Evolutionary conservation across 345 rosid species (phyloP), one percentile per base, ranked within the genome.

Genomic region (Durio zibethinus): DNA sequence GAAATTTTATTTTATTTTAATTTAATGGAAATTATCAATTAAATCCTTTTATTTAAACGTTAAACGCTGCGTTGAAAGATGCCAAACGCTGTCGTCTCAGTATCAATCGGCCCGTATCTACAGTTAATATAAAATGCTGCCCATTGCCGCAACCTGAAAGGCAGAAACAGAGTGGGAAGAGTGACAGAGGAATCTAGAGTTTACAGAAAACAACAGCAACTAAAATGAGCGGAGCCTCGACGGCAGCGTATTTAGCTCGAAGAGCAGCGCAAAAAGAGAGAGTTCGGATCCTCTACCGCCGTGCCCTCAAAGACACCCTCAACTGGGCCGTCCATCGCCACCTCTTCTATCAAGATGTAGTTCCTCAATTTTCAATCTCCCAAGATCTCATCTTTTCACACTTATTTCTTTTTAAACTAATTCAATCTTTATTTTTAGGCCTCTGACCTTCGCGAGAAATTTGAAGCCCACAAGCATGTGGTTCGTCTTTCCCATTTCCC

Each of bases 311-410:
- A 82, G 98, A 96, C 79, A 89, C 92, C 56, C 97, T 96, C 60
- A 92, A 92, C 85, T 93, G 99, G 98, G 97, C 97, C 73, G 99
- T 96, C 53, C 98, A 91, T 86, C 97, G 97, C 83, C 94, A 92
- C 80, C 93, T 93, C 79, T 96, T 96, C 84, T 93, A 93, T 79
- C 77, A 81, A 57, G 98, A 96, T 71, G 99, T 92, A 87, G 21
- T 20, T 40, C 56, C 77, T 45, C 52, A 14, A 67, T 38, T 12
- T 23, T 33, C 43, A 5, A 25, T 75, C 35, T 73, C 54, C 76
- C 60, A 25, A 50, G 45, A 76, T 78, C 60, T 80, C 66, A 50
- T 31, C 48, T 4, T 53, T 59, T 35, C 42, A 45, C 36, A 20
- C 12, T 71, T 10, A 4, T 14, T 70, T n/a, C 18, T 48, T 16